phyloP scores from a whole-genome alignment of 345 rosid genomes.

The Arabis hirsuta region DNA sequence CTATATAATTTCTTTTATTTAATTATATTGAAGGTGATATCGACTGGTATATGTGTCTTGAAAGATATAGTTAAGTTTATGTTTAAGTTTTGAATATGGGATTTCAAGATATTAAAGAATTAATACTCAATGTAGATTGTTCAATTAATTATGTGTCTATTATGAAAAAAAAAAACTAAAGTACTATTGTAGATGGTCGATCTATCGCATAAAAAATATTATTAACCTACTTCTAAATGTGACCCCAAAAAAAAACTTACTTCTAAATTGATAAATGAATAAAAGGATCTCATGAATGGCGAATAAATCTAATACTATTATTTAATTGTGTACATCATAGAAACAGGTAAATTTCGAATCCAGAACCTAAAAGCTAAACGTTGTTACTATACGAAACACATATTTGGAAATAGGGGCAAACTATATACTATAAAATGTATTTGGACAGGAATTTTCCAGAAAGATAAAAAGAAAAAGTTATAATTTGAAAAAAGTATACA shows the following conservation, averaged over 20 bases:
- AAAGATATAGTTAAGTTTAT: background rate
- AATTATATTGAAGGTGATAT: background rate
- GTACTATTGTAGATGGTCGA: background rate
- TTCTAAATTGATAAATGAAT: conserved; percentile 2
- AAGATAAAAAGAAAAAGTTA: conserved; percentile 22
- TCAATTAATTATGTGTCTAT: background rate
- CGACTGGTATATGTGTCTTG: background rate
- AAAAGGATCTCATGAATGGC: conserved; percentile 30
- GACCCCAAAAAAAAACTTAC: too few relatives aligned
- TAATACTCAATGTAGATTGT: background rate
- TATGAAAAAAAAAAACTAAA: background rate
- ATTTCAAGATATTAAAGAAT: background rate
- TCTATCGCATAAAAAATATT: background rate
- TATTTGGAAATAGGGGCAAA: background rate
- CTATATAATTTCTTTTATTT: background rate
- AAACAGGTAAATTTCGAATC: conserved; percentile 27
- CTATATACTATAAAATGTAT: conserved; percentile 18
- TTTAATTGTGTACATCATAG: conserved; percentile 21
- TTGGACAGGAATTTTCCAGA: conserved; percentile 30
- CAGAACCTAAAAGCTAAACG: conserved; percentile 25
- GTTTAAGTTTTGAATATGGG: background rate
- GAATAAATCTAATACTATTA: conserved; percentile 7
- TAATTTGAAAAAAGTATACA: background rate
- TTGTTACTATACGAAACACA: conserved; percentile 26
- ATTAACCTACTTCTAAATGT: background rate